A percentile compares a stretch with the other conserved stretches of the same genome.
These are phyloP conservation scores for Mycena leptocephala DNA, from an alignment of 768 basidiomycete species.

Conservation along the genomic window DNA sequence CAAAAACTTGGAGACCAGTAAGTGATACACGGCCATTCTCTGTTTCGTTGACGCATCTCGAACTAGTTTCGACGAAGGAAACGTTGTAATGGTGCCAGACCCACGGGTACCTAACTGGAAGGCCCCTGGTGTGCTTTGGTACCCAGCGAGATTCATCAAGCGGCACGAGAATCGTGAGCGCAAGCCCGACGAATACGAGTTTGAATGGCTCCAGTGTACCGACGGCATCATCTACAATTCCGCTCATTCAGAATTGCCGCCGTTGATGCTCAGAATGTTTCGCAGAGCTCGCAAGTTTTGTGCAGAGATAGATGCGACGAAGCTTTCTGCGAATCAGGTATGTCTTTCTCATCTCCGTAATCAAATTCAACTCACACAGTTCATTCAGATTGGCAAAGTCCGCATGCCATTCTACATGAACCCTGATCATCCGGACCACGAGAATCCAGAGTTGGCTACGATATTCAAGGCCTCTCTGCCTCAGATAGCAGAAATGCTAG, in stretches of 20 bases:
- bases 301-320: not conserved
- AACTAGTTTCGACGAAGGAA: not conserved
- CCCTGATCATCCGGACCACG: not conserved
- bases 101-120: not conserved
- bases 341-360: not conserved
- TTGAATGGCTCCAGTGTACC: slow-evolving; percentile 1
- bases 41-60: too few relatives aligned
- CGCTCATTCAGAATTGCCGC: not conserved
- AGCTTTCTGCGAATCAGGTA: not conserved
- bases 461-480: not conserved
- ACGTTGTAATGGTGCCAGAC: not conserved
- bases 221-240: not conserved
- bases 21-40: too few relatives aligned
- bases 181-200: not conserved
- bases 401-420: slow-evolving; percentile 3
- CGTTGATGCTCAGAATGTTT: not conserved
- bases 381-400: not conserved
- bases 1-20: too few relatives aligned
- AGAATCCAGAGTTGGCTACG: not conserved
- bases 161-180: not conserved
- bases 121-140: not conserved
- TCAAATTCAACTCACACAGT: not conserved
- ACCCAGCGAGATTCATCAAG: not conserved
- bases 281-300: not conserved
- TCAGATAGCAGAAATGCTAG: not conserved